These are phyloP conservation scores for Buxus sempervirens DNA, from an alignment of 164 flowering plant species.

Conservation along the genomic window DNA sequence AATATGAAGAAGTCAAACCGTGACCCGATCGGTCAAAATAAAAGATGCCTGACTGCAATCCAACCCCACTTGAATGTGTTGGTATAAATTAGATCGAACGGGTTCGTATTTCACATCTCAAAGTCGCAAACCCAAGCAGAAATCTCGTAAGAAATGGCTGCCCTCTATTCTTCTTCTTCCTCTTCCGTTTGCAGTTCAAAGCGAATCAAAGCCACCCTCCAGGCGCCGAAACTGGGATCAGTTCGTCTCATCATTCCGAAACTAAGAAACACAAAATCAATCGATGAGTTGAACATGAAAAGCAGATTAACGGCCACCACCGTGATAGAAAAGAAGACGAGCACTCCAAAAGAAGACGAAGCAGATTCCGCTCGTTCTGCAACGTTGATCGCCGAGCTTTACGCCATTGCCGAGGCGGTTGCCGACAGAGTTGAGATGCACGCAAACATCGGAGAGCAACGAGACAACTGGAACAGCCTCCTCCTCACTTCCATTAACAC, in stretches of 20 bases:
- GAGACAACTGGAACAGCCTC: slow-evolving; percentile 52
- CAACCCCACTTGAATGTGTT: no score
- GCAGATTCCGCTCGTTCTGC: slow-evolving; percentile 1
- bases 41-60: no score
- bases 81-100: no score
- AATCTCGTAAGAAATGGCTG: slow-evolving; percentile 12
- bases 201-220: slow-evolving; percentile 15
- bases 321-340: not conserved
- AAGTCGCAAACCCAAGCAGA: not conserved
- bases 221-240: slow-evolving; percentile 19
- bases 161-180: slow-evolving; percentile 7
- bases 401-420: slow-evolving; percentile 45
- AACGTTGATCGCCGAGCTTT: slow-evolving; percentile 25
- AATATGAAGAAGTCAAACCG: no score
- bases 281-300: slow-evolving; percentile 5
- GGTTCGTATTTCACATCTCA: no score
- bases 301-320: slow-evolving; percentile 1
- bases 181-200: slow-evolving; percentile 4
- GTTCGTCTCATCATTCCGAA: slow-evolving; percentile 13
- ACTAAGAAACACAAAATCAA: not conserved
- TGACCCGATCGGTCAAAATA: no score
- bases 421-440: slow-evolving; percentile 61
- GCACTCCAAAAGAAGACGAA: not conserved
- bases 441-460: slow-evolving; percentile 44
- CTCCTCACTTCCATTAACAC: slow-evolving; percentile 47